A percentile compares a stretch with the other conserved stretches of the same genome.
phyloP scores from a whole-genome alignment of 192 early-diverging fungal genomes.

The Spizellomyces punctatus region DNA sequence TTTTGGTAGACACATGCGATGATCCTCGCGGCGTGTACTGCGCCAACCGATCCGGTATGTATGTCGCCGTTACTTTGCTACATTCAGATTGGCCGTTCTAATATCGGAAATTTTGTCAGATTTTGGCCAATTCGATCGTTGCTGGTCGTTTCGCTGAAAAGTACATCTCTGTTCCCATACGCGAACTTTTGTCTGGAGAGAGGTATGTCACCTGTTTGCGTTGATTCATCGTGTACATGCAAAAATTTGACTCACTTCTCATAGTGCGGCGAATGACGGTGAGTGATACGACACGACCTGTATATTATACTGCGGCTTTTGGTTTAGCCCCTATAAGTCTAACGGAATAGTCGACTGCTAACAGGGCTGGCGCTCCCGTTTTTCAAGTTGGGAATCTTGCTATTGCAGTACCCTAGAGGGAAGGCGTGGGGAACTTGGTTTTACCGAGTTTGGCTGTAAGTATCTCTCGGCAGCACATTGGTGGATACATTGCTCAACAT shows the following conservation, averaged over 20 bases:
- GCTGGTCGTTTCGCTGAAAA: slow-evolving; percentile 92
- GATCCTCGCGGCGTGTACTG: slow-evolving; percentile 78
- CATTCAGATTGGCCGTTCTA: background rate
- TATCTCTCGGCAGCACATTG: background rate
- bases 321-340: no score
- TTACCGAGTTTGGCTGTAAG: slow-evolving; percentile 22
- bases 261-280: no score
- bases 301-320: no score
- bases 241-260: no score
- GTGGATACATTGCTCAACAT: background rate
- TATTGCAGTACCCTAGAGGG: slow-evolving; percentile 30
- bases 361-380: slow-evolving; percentile 61
- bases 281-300: no score
- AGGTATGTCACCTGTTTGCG: slow-evolving; percentile 87
- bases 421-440: slow-evolving; percentile 16
- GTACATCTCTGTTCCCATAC: slow-evolving; percentile 70
- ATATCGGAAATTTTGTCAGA: background rate
- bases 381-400: slow-evolving; percentile 57
- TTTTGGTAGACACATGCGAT: slow-evolving; percentile 66
- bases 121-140: slow-evolving; percentile 88
- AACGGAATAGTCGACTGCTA: no score
- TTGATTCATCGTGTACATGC: slow-evolving; percentile 23
- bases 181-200: slow-evolving; percentile 38
- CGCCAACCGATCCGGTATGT: slow-evolving; percentile 91
- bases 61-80: background rate